Conservation (phyloP, 176 grass and related monocot species). For the Zea luxurians region DNA sequence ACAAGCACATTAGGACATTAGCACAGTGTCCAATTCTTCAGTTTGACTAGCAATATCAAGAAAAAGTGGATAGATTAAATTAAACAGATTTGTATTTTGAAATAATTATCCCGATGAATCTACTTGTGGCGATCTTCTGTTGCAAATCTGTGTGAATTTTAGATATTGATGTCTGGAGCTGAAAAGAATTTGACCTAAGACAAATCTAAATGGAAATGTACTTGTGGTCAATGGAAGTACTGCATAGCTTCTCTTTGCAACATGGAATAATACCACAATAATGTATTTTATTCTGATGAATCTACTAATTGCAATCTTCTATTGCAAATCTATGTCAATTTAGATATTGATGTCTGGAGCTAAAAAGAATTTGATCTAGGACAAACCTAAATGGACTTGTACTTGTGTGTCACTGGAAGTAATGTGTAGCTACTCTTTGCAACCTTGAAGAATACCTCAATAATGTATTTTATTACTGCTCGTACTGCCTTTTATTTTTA, state of each 20-base stretch:
- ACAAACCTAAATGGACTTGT: slow-evolving; percentile 5
- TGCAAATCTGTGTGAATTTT: neutral
- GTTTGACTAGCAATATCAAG: neutral
- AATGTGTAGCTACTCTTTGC: neutral
- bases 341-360: neutral
- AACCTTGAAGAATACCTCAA: neutral
- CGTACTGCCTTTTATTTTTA: neutral
- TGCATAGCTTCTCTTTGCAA: too few species aligned
- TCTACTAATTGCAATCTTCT: too few species aligned
- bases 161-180: too few species aligned
- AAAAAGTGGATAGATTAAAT: neutral
- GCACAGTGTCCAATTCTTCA: neutral
- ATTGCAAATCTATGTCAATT: neutral
- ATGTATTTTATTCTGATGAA: too few species aligned
- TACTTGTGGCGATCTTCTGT: neutral
- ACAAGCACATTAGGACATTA: neutral
- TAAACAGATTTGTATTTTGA: neutral
- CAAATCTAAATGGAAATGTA: too few species aligned
- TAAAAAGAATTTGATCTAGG: neutral
- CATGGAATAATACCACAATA: too few species aligned
- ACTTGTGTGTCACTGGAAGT: neutral
- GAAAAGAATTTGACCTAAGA: too few species aligned
- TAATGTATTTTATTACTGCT: neutral
- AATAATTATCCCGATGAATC: neutral
- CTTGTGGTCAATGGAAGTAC: too few species aligned